A percentile compares a stretch with the other conserved stretches of the same genome.
phyloP scores from a whole-genome alignment of 2,329 filamentous ascomycete genomes.

The Ramularia endophylla region DNA sequence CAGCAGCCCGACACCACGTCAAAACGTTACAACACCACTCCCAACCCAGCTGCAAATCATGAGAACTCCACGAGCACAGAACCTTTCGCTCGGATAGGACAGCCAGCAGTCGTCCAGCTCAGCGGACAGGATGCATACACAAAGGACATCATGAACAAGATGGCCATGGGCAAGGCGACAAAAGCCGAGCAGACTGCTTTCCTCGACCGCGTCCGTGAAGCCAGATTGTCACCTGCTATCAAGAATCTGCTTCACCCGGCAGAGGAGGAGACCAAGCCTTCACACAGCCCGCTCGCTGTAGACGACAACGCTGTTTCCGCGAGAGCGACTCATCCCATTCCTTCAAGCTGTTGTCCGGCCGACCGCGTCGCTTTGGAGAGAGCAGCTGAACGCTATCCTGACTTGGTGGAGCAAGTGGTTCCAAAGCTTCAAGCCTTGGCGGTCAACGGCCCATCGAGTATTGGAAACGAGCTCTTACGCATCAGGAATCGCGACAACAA shows the following conservation, averaged over 20 bases:
- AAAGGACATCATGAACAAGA: constrained; percentile 20
- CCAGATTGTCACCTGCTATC: constrained; percentile 9
- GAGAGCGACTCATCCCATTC: too few species aligned
- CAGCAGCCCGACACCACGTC: background rate
- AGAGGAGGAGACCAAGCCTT: background rate
- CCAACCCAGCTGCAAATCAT: constrained; percentile 1
- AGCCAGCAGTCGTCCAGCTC: constrained; percentile 10
- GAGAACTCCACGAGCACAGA: constrained; percentile 2
- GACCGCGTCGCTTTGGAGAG: too few species aligned
- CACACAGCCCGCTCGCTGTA: too few species aligned
- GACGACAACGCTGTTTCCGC: too few species aligned
- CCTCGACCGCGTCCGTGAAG: constrained; percentile 13
- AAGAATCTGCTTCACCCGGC: constrained; percentile 6
- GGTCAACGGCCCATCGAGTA: too few species aligned
- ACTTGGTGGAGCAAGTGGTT: too few species aligned
- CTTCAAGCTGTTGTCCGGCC: too few species aligned
- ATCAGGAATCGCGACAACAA: background rate
- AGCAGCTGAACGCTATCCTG: too few species aligned
- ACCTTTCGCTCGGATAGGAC: too few species aligned
- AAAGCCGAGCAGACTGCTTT: constrained; percentile 15
- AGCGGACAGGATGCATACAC: constrained; percentile 17
- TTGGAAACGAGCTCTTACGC: too few species aligned
- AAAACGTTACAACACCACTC: background rate
- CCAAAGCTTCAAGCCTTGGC: background rate
- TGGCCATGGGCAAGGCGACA: constrained; percentile 20